Evolutionary conservation across 345 rosid species (phyloP), one percentile per base, ranked within the genome.

Genomic region (Linum trigynum): DNA sequence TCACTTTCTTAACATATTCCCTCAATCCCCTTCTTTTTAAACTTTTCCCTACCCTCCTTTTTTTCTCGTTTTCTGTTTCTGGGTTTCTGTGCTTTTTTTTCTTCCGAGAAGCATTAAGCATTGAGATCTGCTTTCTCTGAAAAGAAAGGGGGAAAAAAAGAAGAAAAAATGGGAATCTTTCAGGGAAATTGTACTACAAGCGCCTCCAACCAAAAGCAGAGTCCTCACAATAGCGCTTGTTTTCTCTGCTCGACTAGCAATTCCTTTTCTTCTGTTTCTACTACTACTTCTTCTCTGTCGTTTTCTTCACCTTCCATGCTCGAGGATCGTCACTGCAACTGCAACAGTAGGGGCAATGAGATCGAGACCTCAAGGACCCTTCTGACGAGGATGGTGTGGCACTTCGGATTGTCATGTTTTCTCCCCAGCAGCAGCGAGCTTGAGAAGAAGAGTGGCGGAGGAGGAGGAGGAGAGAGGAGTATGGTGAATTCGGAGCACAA

Each of bases 361-460:
- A 66, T 62, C 35, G 81, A 83, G 67, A 3, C 53, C 53, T 3
- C 53, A 48, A 84, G 71, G 69, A 66, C 73, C 60, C 58, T 61
- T 57, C 68, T 79, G 73, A 80, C 57, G 67, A 84, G 75, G 60
- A 84, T 88, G 86, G 15, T 82, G 65, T 69, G 78, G 86, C 80
- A 80, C 55, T 70, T 86, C 40, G 91, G 92, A 63, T 72, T 85
- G 4, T 55, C 83, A 39, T 88, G 97, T 77, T 75, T 92, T 66
- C 55, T 75, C 39, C 89, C 90, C 50, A 11, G 6, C 50, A 11
- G 50, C 50, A 23, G 32, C 32, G 32, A 23, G 32, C 32, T 23
- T 23, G 50, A 43, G 10, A 15, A 15, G 14, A 48, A 3, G 3
- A 45, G 16, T 75, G 65, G 74, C 55, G 74, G 69, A 11, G 65